Percentiles rank a stretch among this genome's conserved stretches.
These are phyloP conservation scores for Arctostaphylos glauca DNA, from an alignment of 148 eudicot species.

Conservation along the genomic window DNA sequence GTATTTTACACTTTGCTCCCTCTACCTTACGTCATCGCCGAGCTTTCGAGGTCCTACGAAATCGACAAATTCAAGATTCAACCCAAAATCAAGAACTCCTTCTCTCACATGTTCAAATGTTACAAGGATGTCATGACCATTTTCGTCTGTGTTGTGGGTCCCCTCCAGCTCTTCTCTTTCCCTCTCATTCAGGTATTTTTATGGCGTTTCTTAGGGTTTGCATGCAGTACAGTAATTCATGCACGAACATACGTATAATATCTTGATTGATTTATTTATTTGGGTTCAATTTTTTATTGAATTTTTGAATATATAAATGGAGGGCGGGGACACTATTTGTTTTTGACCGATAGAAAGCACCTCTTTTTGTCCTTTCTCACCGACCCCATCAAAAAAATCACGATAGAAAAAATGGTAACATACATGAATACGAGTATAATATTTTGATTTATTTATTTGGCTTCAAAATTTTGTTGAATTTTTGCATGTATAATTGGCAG, in stretches of 20 bases:
- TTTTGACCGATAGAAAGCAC: too few relatives aligned
- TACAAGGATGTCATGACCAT: conserved; percentile 50
- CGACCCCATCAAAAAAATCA: too few relatives aligned
- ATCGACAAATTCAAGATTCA: conserved; percentile 64
- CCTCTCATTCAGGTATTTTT: conserved; percentile 55
- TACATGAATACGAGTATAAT: too few relatives aligned
- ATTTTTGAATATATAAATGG: background rate
- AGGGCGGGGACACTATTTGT: too few relatives aligned
- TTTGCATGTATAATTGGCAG: background rate
- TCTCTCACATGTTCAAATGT: conserved; percentile 51
- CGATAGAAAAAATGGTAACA: too few relatives aligned
- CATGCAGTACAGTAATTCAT: too few relatives aligned
- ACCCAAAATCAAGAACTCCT: conserved; percentile 46
- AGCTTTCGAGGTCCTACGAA: conserved; percentile 41
- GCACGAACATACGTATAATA: too few relatives aligned
- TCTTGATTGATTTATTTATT: too few relatives aligned
- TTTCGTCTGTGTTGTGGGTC: conserved; percentile 58
- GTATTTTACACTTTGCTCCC: conserved; percentile 50
- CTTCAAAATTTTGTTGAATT: background rate
- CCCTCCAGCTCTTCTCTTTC: conserved; percentile 69
- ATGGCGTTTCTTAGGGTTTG: background rate
- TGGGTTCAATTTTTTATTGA: background rate
- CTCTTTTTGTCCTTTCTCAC: too few relatives aligned
- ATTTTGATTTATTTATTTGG: too few relatives aligned
- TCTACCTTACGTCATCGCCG: conserved; percentile 42